Evolutionary conservation across 2,329 filamentous ascomycete genomes (phyloP), one percentile per base, ranked within the genome.

Genomic region (Trichoderma sp.): DNA sequence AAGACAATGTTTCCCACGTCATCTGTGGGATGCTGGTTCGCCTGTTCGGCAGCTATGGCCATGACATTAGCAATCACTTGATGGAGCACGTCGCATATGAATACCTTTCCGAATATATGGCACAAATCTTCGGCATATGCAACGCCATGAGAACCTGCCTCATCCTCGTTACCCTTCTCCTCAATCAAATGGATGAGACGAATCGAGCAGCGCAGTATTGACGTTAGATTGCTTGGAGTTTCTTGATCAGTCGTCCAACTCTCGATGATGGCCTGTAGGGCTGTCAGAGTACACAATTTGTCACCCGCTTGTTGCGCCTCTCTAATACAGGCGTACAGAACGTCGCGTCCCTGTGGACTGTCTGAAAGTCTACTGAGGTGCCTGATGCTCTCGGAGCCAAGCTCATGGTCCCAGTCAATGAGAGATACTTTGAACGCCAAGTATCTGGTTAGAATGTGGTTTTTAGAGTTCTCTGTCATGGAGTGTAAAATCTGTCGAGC

Each of bases 311-410:
- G 87, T 67, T 95, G 91, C 3, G 94, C 93, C 82, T 97, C 94
- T 33, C 94, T 85, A 27, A 94, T 90, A 79, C 95, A 98, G 1
- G 94, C 93, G 78, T 95, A 95, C 1, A 98, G 86, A 60, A 95
- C 89, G 16, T 91, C 90, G 24, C 87, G 85, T 2, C 77, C 79
- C 35, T 79, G 75, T 41, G 92, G 89, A 27, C 88, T 87, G 1
- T 85, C 81, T 0, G 87, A 86, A 7, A 85, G 81, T n/a, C 86
- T 86, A 74, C 87, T 88, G 31, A 98, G 85, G 2, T 84, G 82
- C 31, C 90, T 85, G 3, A 97, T 87, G 80, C 92, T 94, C 63
- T 91, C 87, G 24, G 86, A 83, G n/a, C 92, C 92, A 81, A 88
- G 81, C 1, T 90, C 87, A 50, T 84, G 81, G 78, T 95, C 89